A percentile compares a stretch with the other conserved stretches of the same genome.
Evolutionary conservation across 1,284 basidiomycete genomes (phyloP).

Genomic region (Laetiporus sulphureus): DNA sequence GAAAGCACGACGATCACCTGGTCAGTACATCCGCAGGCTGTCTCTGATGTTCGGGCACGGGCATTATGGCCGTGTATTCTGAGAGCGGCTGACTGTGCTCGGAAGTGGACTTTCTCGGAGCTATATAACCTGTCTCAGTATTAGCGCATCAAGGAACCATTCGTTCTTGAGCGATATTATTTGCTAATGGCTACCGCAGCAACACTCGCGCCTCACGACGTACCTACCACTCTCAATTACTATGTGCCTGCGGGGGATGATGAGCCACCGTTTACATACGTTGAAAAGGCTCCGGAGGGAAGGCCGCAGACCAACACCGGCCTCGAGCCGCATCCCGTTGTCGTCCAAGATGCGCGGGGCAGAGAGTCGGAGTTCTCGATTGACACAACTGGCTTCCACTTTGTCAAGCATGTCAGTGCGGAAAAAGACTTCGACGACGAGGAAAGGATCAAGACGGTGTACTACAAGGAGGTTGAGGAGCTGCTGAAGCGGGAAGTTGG

Average conservation of each 20-base stretch:
- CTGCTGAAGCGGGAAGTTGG: conserved; percentile 33
- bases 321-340: conserved; percentile 18
- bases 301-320: conserved; percentile 20
- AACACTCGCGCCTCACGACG: conserved; percentile 18
- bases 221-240: conserved; percentile 21
- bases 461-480: conserved; percentile 35
- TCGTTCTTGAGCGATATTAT: too few relatives aligned
- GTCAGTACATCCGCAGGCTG: too few relatives aligned
- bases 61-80: too few relatives aligned
- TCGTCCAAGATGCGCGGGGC: conserved; percentile 23
- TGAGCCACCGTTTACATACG: conserved; percentile 22
- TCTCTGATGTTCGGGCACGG: too few relatives aligned
- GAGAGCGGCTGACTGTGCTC: too few relatives aligned
- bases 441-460: conserved; percentile 26
- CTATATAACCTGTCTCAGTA: too few relatives aligned
- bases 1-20: too few relatives aligned
- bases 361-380: conserved; percentile 24
- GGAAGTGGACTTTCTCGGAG: too few relatives aligned
- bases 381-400: conserved; percentile 35
- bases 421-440: conserved; percentile 31
- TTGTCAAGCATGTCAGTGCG: conserved; percentile 21
- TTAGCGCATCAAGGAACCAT: too few relatives aligned
- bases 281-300: conserved; percentile 18
- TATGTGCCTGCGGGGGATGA: conserved; percentile 17
- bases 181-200: conserved; percentile 13